These are phyloP conservation scores for Tubosaeta brunneosetosa DNA, from an alignment of 768 basidiomycete species.

Conservation along the genomic window DNA sequence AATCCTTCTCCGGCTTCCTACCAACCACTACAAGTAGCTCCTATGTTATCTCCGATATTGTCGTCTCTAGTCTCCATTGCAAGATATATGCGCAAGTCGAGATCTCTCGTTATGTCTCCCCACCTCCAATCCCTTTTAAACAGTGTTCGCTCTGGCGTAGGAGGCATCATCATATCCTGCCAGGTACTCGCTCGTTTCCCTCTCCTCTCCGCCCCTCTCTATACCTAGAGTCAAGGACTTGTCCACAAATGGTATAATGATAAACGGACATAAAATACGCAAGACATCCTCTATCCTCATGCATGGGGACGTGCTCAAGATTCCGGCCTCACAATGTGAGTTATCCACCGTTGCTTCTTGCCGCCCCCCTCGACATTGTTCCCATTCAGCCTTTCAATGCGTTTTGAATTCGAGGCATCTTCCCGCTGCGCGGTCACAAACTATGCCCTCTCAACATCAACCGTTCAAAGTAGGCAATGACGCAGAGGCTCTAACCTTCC, in stretches of 20 bases:
- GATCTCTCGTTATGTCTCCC: not conserved
- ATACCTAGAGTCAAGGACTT: conserved; percentile 46
- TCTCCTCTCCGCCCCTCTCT: not conserved
- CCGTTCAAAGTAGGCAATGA: conserved; percentile 45
- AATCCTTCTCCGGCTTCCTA: not conserved
- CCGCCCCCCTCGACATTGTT: not conserved
- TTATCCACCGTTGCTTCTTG: not conserved
- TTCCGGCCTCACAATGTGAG: conserved; percentile 63
- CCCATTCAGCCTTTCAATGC: conserved; percentile 58
- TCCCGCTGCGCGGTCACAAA: conserved; percentile 50
- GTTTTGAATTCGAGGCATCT: conserved; percentile 51
- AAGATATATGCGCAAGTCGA: conserved; percentile 69
- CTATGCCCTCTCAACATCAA: conserved; percentile 52
- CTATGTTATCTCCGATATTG: conserved; percentile 58
- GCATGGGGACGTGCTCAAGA: conserved; percentile 67
- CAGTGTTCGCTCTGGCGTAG: conserved; percentile 66
- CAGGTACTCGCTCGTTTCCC: conserved; percentile 42
- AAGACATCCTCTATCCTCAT: conserved; percentile 68
- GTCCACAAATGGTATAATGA: conserved; percentile 69
- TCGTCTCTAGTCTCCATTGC: conserved; percentile 70
- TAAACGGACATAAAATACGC: conserved; percentile 66
- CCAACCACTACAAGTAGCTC: conserved; percentile 31
- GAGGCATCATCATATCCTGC: conserved; percentile 74
- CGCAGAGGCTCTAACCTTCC: not conserved
- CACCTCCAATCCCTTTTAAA: not conserved